Evolutionary conservation across 306 rosid genomes (phyloP), one percentile per base, ranked within the genome.

Genomic region (Trichosanthes cucumerina): DNA sequence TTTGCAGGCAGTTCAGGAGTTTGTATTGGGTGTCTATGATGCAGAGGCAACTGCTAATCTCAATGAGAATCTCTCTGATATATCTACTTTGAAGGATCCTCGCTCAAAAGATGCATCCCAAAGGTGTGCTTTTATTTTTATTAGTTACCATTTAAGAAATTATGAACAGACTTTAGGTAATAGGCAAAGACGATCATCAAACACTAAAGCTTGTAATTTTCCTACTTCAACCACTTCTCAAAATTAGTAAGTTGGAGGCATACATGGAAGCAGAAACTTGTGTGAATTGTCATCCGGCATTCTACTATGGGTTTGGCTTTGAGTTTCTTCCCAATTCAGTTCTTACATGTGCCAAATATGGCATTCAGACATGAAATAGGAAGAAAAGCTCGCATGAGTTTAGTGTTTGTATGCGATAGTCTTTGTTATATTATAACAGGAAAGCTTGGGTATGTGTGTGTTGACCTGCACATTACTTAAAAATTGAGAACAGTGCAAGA

Each of bases 81-180:
- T 92, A 81, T 91, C 99, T 79, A 82, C 87, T n/a, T 81, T 92
- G 77, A 91, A 92, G 80, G 97, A 95, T 87, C 97, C 97, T 69
- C 97, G 93, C 80, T 92, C 97, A 34, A 90, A 89, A 83, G 99
- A 95, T 69, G 97, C 97, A 73, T 90, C 97, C 77, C 97, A 91
- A 86, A 91, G 97, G 99, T 90, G 84, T 77, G 81, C 74, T 87
- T 80, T 82, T 13, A 54, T 62, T 24, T 58, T n/a, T 19, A 54
- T 33, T 10, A 75, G 76, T 75, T 68, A 14, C 59, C 5, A 74
- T 62, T 9, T 8, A 74, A 74, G 78, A 74, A 15, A 16, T 50
- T 50, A 74, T 74, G 78, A 16, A 50, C 46, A 50, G 26, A n/a
- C 44, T 74, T 74, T 8, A 28, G 5, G 41, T 72, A 46, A 47